These are phyloP conservation scores for Fraxinus latifolia DNA, from an alignment of 305 asterid species.

Conservation along the genomic window DNA sequence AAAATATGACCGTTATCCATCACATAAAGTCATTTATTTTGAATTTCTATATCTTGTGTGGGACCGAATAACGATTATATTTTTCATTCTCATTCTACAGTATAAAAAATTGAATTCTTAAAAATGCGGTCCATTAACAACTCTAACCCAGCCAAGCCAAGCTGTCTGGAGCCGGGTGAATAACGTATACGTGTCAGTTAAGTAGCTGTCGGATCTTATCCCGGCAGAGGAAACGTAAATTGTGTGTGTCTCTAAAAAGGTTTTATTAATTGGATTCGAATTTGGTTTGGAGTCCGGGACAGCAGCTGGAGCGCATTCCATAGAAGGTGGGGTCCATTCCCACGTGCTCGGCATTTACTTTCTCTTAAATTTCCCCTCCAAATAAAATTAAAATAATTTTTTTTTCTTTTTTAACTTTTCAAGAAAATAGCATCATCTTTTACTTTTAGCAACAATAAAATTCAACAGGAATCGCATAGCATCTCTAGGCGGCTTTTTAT, in stretches of 20 bases:
- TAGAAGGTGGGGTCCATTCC: conserved; percentile 12
- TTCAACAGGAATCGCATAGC: too few relatives aligned
- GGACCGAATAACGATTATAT: too few relatives aligned
- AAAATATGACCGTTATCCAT: too few relatives aligned
- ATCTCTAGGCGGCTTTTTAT: too few relatives aligned
- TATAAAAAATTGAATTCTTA: too few relatives aligned
- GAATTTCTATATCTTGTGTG: too few relatives aligned
- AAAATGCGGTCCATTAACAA: too few relatives aligned
- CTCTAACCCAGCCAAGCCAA: not conserved
- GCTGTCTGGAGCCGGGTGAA: not conserved
- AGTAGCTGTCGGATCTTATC: conserved; percentile 38
- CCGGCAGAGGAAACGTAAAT: conserved; percentile 22
- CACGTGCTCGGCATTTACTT: conserved; percentile 30
- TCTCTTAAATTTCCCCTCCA: not conserved
- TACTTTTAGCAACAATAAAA: too few relatives aligned
- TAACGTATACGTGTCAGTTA: conserved; percentile 27
- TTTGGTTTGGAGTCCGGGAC: conserved; percentile 44
- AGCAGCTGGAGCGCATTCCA: conserved; percentile 43
- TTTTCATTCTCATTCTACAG: too few relatives aligned
- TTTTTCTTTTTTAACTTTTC: not conserved
- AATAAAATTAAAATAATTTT: not conserved
- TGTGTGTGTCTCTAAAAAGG: not conserved
- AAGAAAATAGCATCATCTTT: not conserved
- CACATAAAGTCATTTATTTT: too few relatives aligned
- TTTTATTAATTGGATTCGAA: conserved; percentile 33